A percentile compares a stretch with the other conserved stretches of the same genome.
Evolutionary conservation across 2,329 filamentous ascomycete species (phyloP).

Genomic region (Zasmidium citrigriseum): DNA sequence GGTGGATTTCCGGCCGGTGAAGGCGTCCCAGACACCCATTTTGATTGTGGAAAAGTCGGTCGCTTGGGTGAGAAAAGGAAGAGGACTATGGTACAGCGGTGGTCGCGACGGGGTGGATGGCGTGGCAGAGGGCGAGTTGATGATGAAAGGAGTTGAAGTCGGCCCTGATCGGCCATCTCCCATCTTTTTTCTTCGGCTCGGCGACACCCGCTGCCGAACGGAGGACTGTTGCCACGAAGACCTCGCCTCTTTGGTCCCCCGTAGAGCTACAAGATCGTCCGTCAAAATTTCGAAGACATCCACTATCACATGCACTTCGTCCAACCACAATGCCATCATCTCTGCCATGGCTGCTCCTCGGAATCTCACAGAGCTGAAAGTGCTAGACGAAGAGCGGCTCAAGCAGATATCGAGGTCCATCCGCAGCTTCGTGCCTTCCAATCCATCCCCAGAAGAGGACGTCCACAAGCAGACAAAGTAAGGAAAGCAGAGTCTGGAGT

Average conservation of each 20-base stretch:
- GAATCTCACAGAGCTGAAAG: neutral
- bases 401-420: conserved; percentile 20
- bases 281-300: neutral
- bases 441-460: conserved; percentile 6
- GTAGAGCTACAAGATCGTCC: neutral
- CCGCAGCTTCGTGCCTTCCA: conserved; percentile 17
- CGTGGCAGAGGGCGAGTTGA: conserved; percentile 8
- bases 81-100: conserved; percentile 22
- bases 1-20: conserved; percentile 59
- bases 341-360: too few relatives aligned
- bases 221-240: too few relatives aligned
- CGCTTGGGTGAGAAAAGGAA: neutral
- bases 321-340: neutral
- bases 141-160: conserved; percentile 7
- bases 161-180: neutral
- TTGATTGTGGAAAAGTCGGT: conserved; percentile 11
- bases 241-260: too few relatives aligned
- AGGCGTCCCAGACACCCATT: conserved; percentile 62
- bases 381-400: conserved; percentile 17
- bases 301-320: neutral
- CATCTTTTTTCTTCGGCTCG: neutral
- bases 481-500: conserved; percentile 10
- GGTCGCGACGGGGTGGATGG: neutral
- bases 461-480: conserved; percentile 19
- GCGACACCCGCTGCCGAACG: neutral